Conservation (phyloP, 176 grass and related monocot species). For the Metroxylon sagu region DNA sequence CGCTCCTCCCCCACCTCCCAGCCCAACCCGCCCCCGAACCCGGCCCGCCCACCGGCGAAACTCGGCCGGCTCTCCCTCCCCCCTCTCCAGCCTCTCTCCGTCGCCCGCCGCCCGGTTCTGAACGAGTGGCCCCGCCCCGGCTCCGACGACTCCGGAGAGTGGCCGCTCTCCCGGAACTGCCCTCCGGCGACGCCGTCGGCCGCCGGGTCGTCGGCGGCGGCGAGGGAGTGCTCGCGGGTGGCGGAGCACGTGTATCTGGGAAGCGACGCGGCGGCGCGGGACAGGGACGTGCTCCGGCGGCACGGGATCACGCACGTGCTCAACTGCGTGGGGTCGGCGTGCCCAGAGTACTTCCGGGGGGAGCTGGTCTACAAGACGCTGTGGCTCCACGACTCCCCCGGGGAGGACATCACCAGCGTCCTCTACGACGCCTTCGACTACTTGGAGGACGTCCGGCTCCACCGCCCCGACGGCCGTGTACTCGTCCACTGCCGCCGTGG, state of each 20-base stretch:
- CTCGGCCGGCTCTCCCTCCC: slow-evolving; percentile 28
- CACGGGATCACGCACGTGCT: slow-evolving; percentile 46
- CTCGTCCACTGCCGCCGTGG: slow-evolving; percentile 43
- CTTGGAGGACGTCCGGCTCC: slow-evolving; percentile 25
- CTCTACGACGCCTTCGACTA: slow-evolving; percentile 52
- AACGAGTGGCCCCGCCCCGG: slow-evolving; percentile 28
- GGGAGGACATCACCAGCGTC: slow-evolving; percentile 37
- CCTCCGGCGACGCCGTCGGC: neutral
- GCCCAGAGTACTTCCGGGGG: slow-evolving; percentile 34
- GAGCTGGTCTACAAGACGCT: slow-evolving; percentile 40
- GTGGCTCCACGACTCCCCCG: slow-evolving; percentile 45
- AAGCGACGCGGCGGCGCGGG: slow-evolving; percentile 34
- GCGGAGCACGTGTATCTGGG: slow-evolving; percentile 41
- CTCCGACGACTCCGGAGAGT: slow-evolving; percentile 26
- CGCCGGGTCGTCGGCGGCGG: slow-evolving; percentile 3
- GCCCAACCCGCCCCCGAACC: slow-evolving; percentile 3
- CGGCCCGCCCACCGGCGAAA: slow-evolving; percentile 16
- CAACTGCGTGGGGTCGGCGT: slow-evolving; percentile 40
- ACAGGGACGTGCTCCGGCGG: slow-evolving; percentile 32
- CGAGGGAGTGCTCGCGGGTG: slow-evolving; percentile 31
- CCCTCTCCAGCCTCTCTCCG: slow-evolving; percentile 13
- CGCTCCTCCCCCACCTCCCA: slow-evolving; percentile 21
- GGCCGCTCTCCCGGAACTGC: neutral
- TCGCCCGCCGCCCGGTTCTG: neutral
- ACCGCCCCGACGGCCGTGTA: slow-evolving; percentile 23